Conservation (phyloP, 768 basidiomycete genomes). For the Amanita subjunquillea region DNA sequence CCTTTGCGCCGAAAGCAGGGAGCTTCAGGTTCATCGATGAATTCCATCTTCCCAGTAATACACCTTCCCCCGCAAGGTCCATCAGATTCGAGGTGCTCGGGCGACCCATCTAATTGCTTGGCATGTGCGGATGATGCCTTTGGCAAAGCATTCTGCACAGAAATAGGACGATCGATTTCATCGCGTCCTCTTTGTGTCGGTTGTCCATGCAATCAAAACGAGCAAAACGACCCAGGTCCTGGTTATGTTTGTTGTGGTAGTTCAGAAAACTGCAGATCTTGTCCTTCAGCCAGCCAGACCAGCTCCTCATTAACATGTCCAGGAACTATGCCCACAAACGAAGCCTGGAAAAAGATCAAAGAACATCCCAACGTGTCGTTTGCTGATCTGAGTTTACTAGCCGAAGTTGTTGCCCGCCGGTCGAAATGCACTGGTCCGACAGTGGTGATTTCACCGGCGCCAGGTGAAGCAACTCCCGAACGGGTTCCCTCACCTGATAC, state of each 20-base stretch:
- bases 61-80: conserved; percentile 11
- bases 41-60: conserved; percentile 45
- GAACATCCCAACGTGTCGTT: conserved; percentile 84
- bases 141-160: conserved; percentile 80
- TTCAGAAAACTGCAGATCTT: conserved; percentile 13
- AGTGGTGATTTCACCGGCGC: conserved; percentile 45
- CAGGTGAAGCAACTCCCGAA: conserved; percentile 39
- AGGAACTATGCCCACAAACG: conserved; percentile 67
- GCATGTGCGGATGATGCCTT: conserved; percentile 83
- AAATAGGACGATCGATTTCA: conserved; percentile 54
- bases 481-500: conserved; percentile 23
- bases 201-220: conserved; percentile 33
- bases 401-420: conserved; percentile 80
- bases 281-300: conserved; percentile 13
- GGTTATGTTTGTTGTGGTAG: conserved; percentile 13
- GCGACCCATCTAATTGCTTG: conserved; percentile 77
- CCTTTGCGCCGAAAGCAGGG: conserved; percentile 57
- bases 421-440: conserved; percentile 69
- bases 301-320: conserved; percentile 11
- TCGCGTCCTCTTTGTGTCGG: conserved; percentile 39
- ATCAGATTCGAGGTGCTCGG: conserved; percentile 45
- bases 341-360: conserved; percentile 79
- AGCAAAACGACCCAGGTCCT: conserved; percentile 2
- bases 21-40: conserved; percentile 17
- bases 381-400: conserved; percentile 72